Base-by-base conservation (phyloP, 768 basidiomycete genomes). In the Calocybe gangraenosa region DNA sequence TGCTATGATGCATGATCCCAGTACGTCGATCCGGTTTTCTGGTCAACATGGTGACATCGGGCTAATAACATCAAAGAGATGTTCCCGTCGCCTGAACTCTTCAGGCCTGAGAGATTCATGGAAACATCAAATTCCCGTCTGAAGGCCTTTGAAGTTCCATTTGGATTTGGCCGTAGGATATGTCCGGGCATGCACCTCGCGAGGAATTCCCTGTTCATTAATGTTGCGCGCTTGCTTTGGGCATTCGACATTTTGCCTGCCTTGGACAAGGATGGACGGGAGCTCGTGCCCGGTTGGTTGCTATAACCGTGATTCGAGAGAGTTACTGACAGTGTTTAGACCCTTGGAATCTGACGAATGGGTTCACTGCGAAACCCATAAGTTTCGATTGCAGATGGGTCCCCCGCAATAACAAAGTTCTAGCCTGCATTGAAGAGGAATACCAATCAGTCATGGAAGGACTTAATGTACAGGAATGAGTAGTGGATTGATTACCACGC, bases 91-190 rank as follows among this genome's bases (percentile, higher is more conserved):
- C 63, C 70, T 5, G 65, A 65, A 10, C 54, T 53, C 23, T 72
- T 70, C 52, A 45, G 47, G 10, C 71, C 72, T 0, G 73, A 73
- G 38, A 61, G 70, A 21, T 74, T 73, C 47, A 46, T 73, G 6
- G 58, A 64, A 15, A 63, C 62, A 2, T 46, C 47, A 3, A 49
- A 63, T 45, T 55, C 64, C 3, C 59, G 64, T 3, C 38, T 67
- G 14, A 48, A 60, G 48, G 49, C 58, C 11, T 65, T 66, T 33
- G 63, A 64, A 17, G 55, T 68, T 30, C 63, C 66, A 9, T 73
- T 70, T 50, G 66, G 71, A 2, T 73, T 70, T 47, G 71, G 70
- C 25, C 52, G 70, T 38, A 58, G 68, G 22, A 62, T 67, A 15
- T 71, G 69, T 44, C 69, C 62, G 0, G 66, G 65, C 1, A 64